These are phyloP conservation scores for Rhodotorula sp. DNA, from an alignment of 1,284 basidiomycete genomes.

Conservation along the genomic window DNA sequence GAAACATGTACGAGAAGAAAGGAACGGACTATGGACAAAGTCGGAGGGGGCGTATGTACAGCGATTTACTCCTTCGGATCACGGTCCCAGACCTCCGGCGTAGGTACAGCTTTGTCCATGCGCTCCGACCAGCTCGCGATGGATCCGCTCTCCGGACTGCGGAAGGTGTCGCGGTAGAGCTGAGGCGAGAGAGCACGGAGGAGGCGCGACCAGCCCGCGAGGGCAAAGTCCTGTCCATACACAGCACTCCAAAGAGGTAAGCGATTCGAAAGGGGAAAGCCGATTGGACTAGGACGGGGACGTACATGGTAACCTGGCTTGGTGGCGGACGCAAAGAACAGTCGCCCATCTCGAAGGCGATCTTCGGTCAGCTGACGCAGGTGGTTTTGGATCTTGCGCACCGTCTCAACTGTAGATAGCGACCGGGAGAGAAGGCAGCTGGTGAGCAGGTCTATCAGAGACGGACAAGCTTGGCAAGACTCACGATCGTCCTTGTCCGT, in stretches of 20 bases:
- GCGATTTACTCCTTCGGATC: neutral
- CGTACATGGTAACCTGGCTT: constrained; percentile 12
- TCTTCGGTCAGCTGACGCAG: neutral
- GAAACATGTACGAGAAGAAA: neutral
- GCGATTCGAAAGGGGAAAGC: no score
- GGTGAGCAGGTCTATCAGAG: neutral
- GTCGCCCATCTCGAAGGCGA: neutral
- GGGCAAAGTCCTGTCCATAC: constrained; percentile 14
- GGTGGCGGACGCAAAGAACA: neutral
- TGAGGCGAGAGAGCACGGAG: constrained; percentile 7
- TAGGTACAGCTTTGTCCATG: constrained; percentile 2
- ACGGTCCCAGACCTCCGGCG: neutral
- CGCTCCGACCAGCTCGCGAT: constrained; percentile 1
- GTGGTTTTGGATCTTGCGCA: neutral
- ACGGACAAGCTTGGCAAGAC: neutral
- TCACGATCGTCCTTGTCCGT: neutral
- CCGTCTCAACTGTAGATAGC: neutral
- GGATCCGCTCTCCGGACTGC: neutral
- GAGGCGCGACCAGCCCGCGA: constrained; percentile 7
- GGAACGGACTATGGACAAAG: neutral
- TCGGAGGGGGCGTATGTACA: neutral
- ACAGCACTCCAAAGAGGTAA: no score
- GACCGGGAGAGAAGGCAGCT: neutral
- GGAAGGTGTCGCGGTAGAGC: constrained; percentile 7
- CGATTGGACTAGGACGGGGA: neutral